Base-by-base conservation (phyloP, 2,329 filamentous ascomycete genomes). In the Colletotrichum lupini region DNA sequence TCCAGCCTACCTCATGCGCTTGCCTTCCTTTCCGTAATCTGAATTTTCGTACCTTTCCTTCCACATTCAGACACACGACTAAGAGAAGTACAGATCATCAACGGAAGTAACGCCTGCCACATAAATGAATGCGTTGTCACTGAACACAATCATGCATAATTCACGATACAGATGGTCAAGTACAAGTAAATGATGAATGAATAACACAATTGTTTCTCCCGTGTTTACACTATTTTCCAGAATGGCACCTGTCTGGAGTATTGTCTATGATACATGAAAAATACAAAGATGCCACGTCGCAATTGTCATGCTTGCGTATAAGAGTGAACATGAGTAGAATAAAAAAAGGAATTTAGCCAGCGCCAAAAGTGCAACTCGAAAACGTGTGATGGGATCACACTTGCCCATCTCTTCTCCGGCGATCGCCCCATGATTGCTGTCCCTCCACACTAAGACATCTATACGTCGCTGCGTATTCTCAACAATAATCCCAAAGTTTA, bases 261-360 rank as follows among this genome's bases (percentile, higher is more conserved):
- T 72, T 72, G 26, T 49, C 61, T 65, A 67, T 37, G n/a, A 22
- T 53, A 42, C 35, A 42, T 8, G 16, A 37, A 37, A 22, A 37
- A 22, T 37, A 22, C 56, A 42, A 56, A 60, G 55, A 30, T 52
- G 30, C 42, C 53, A 52, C 53, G 26, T 35, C 67, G 49, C 37
- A 35, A 7, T 16, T 30, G 35, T 11, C 30, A 64, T 22, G 19
- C 30, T 8, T 35, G 32, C 16, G 12, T 30, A n/a, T 11, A 60
- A 53, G 16, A 35, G 28, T 11, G 14, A 26, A 8, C 37, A 55
- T 1, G 42, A 46, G n/a, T 59, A 46, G 53, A 55, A 26, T 59
- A 5, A 67, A n/a, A 37, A 42, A 24, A 14, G 42, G 26, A 19
- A 37, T 30, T 28, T 52, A 35, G 26, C 28, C 46, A 30, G 19